phyloP scores from a whole-genome alignment of 2,329 filamentous ascomycete species.

The Thelonectria blattea region DNA sequence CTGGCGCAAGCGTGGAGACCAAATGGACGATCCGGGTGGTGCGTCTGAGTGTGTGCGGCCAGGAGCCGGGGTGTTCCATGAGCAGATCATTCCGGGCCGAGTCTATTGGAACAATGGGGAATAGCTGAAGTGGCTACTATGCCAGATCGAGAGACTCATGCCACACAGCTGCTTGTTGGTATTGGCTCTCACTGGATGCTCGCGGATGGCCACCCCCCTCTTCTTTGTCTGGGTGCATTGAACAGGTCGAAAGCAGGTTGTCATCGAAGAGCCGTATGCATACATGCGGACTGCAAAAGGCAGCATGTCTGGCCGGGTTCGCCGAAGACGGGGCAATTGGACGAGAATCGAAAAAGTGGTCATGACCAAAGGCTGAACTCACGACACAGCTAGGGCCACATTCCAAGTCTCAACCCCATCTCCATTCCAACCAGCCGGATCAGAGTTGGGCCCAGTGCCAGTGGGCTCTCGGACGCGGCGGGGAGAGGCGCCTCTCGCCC shows the following conservation, averaged over 20 bases:
- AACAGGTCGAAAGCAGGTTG: not conserved
- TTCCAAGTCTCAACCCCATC: constrained; percentile 32
- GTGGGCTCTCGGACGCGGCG: constrained; percentile 1
- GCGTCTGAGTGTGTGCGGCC: constrained; percentile 9
- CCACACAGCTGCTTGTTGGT: constrained; percentile 17
- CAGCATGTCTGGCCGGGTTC: constrained; percentile 9
- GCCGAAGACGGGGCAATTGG: constrained; percentile 12
- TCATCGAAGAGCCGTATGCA: not conserved
- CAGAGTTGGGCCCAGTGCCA: constrained; percentile 24
- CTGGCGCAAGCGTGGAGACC: constrained; percentile 9
- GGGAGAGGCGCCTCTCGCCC: not conserved
- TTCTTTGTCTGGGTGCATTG: not conserved
- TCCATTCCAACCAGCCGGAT: constrained; percentile 35
- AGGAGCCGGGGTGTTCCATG: constrained; percentile 26
- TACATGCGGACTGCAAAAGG: not conserved
- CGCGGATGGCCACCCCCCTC: not conserved
- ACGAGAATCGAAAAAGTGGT: constrained; percentile 15
- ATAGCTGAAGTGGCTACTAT: constrained; percentile 31
- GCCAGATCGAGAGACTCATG: constrained; percentile 27
- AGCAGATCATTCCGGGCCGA: constrained; percentile 33
- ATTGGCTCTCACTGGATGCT: constrained; percentile 14
- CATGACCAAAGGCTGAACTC: not conserved
- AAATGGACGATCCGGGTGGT: not conserved
- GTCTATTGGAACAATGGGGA: constrained; percentile 30
- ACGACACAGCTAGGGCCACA: constrained; percentile 7